Percentiles rank a stretch among this genome's conserved stretches.
Conservation (phyloP, 331 rosid species). For the Cucumis variabilis region DNA sequence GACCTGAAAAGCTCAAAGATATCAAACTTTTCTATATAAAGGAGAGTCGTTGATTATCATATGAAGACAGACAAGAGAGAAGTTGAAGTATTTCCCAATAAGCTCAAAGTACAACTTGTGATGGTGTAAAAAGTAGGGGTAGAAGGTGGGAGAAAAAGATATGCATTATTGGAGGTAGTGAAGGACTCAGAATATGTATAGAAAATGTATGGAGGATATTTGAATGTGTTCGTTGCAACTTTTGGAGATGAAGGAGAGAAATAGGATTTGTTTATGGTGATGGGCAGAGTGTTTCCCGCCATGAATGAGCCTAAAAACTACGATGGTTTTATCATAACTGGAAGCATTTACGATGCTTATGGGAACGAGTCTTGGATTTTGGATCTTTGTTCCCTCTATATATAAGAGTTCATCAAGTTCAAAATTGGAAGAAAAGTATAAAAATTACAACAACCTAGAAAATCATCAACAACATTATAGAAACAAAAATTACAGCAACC, state of each 20-base stretch:
- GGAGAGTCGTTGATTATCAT: neutral
- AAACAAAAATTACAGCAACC: too few relatives aligned
- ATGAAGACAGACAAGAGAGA: neutral
- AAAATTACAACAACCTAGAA: too few relatives aligned
- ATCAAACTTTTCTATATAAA: neutral
- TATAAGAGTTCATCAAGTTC: too few relatives aligned
- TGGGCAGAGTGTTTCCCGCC: constrained; percentile 65
- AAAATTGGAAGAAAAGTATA: too few relatives aligned
- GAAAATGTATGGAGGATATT: constrained; percentile 64
- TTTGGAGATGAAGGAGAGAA: constrained; percentile 75
- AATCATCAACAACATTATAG: too few relatives aligned
- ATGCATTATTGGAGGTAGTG: constrained; percentile 57
- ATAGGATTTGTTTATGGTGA: constrained; percentile 70
- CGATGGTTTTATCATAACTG: constrained; percentile 67
- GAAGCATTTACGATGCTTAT: constrained; percentile 67
- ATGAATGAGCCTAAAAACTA: constrained; percentile 47
- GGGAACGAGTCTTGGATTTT: constrained; percentile 66
- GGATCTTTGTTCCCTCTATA: constrained; percentile 46
- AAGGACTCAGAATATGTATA: constrained; percentile 65
- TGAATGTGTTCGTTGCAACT: constrained; percentile 53
- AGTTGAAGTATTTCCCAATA: neutral
- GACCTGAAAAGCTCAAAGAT: neutral
- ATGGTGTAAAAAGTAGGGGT: neutral
- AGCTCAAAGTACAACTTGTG: neutral
- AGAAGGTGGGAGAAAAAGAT: constrained; percentile 40